These are phyloP conservation scores for Hydrangea macrophylla DNA, from an alignment of 148 eudicot genomes.

Conservation along the genomic window DNA sequence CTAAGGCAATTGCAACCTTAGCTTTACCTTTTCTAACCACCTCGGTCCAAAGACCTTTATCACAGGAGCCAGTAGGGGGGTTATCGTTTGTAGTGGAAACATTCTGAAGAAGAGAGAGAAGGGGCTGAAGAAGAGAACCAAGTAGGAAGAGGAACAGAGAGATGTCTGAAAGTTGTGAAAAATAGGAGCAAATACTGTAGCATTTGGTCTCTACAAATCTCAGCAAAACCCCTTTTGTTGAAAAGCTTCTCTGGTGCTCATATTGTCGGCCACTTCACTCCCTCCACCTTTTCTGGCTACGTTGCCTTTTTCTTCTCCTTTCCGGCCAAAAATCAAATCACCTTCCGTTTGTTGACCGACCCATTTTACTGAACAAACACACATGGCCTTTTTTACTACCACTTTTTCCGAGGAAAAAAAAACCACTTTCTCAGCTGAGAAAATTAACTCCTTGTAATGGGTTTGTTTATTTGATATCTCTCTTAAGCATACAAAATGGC, in stretches of 20 bases:
- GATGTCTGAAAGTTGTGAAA: constrained; percentile 36
- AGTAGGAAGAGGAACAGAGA: constrained; percentile 20
- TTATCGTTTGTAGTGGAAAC: too few relatives aligned
- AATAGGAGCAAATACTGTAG: constrained; percentile 55
- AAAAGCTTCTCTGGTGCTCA: constrained; percentile 25
- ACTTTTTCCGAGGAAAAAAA: neutral
- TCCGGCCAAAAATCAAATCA: constrained; percentile 26
- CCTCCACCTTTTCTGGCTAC: neutral
- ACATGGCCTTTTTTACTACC: neutral
- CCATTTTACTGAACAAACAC: constrained; percentile 4
- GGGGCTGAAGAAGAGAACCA: neutral
- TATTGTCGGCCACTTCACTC: constrained; percentile 13
- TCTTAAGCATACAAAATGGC: too few relatives aligned
- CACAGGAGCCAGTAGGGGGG: too few relatives aligned
- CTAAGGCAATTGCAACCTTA: too few relatives aligned
- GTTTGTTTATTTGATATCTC: neutral
- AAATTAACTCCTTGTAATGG: neutral
- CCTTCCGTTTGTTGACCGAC: constrained; percentile 12
- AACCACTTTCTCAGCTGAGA: constrained; percentile 8
- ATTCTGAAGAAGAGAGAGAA: constrained; percentile 14
- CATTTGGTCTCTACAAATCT: constrained; percentile 55
- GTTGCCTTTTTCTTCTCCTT: constrained; percentile 2
- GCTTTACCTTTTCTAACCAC: too few relatives aligned
- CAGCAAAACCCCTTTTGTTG: constrained; percentile 26
- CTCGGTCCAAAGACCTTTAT: too few relatives aligned